Base-by-base conservation (phyloP, 2,329 filamentous ascomycete genomes). In the Ascochyta lentis region DNA sequence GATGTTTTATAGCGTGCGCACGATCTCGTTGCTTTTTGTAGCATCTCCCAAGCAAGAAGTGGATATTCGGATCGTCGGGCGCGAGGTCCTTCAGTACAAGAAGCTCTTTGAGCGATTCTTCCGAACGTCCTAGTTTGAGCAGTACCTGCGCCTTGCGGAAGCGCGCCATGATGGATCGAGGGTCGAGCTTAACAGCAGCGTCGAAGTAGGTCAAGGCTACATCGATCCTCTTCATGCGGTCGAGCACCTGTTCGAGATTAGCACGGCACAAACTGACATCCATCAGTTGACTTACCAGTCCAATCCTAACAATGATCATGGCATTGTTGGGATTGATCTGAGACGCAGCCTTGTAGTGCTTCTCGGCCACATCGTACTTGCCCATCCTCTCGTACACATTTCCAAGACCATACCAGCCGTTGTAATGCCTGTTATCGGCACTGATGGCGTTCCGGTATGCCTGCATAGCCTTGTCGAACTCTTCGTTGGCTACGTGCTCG, bases 401-500 rank as follows among this genome's bases (percentile, higher is more conserved):
- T 7, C 85, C 86, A n/a, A 89, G 76, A 19, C 95, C 95, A 73
- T 98, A 99, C 85, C 96, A 98, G n/a, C 94, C 95, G 71, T 97
- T 96, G 80, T 98, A 99, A 73, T 97, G 94, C 19, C 94, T 87
- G 51, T 85, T 87, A 69, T 99, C 93, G 0, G 91, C 92, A 40
- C 88, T 86, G 64, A 99, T 90, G 1, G 92, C 93, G 49, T 89
- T 86, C 31, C 96, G 87, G 75, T 97, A 99, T 2, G 92, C 89
- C 35, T 88, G 86, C 40, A 96, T 84, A 0, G 95, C 95, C 73
- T 96, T 96, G 72, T 98, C 94, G 70, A 95, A 97, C 74, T 99
- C 96, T 76, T 99, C 96, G 64, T 97, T 98, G 33, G 91, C 86
- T 40, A 98, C 89, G 72, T 96, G 92, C 72, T 99, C 95, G 73